Percentiles rank a stretch among this genome's conserved stretches.
Conservation (phyloP, 1,284 basidiomycete species). For the Cronartium quercuum region DNA sequence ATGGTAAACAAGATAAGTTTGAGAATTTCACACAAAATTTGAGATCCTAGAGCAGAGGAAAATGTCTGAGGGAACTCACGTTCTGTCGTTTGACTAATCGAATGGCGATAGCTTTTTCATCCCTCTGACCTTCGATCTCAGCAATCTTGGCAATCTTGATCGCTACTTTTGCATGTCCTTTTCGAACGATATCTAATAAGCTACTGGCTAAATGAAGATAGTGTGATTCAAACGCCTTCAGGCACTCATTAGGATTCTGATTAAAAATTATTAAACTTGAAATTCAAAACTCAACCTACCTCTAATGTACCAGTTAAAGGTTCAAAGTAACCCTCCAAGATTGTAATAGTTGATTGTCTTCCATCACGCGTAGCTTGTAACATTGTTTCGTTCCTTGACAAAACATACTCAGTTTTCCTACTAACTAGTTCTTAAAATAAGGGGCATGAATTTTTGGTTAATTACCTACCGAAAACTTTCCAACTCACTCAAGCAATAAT, state of each 20-base stretch:
- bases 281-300: not conserved
- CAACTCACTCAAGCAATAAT: slow-evolving; percentile 80
- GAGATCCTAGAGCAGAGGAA: not conserved
- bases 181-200: slow-evolving; percentile 71
- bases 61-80: slow-evolving; percentile 1
- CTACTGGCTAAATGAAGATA: slow-evolving; percentile 70
- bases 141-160: slow-evolving; percentile 89
- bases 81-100: slow-evolving; percentile 39
- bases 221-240: slow-evolving; percentile 79
- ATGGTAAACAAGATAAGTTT: not conserved
- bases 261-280: not conserved
- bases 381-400: slow-evolving; percentile 28
- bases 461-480: slow-evolving; percentile 76
- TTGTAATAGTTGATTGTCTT: slow-evolving; percentile 8
- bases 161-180: slow-evolving; percentile 72
- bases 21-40: too few species aligned
- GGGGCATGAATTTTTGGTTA: slow-evolving; percentile 39
- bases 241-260: slow-evolving; percentile 43
- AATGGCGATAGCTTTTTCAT: slow-evolving; percentile 68
- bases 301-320: slow-evolving; percentile 28
- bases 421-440: slow-evolving; percentile 60
- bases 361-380: slow-evolving; percentile 34
- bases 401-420: not conserved
- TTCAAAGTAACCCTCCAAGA: slow-evolving; percentile 31
- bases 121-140: slow-evolving; percentile 84